A percentile compares a stretch with the other conserved stretches of the same genome.
phyloP scores from a whole-genome alignment of 495 filamentous ascomycete genomes.

The Trichocladium antarcticum region DNA sequence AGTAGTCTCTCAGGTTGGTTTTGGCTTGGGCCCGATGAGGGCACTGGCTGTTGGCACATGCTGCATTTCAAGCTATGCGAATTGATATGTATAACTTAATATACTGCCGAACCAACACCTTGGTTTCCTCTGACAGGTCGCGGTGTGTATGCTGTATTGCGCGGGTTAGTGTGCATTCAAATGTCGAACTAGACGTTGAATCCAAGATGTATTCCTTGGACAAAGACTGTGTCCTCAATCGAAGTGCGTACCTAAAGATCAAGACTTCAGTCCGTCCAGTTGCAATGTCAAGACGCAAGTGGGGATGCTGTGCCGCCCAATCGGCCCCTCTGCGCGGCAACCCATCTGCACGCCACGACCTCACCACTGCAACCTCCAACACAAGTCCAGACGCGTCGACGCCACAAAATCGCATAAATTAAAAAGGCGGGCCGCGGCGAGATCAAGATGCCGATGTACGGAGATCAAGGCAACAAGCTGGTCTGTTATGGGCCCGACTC shows the following conservation, averaged over 20 bases:
- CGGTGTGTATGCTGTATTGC: too few species aligned
- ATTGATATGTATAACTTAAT: too few species aligned
- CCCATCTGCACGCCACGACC: constrained; percentile 6
- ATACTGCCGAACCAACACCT: too few species aligned
- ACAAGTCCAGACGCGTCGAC: neutral
- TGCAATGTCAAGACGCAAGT: neutral
- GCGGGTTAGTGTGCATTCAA: too few species aligned
- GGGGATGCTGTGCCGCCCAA: neutral
- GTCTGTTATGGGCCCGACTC: constrained; percentile 31
- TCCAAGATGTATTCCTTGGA: too few species aligned
- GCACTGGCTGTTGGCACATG: too few species aligned
- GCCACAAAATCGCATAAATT: neutral
- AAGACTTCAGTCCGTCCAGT: neutral
- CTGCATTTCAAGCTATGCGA: too few species aligned
- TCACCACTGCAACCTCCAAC: neutral
- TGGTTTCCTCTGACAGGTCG: too few species aligned
- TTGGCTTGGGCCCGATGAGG: too few species aligned
- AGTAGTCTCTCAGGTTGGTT: neutral
- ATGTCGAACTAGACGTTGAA: neutral
- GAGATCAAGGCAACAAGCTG: constrained; percentile 79
- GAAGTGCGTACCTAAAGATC: neutral
- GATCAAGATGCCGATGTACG: constrained; percentile 60
- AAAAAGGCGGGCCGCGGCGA: neutral
- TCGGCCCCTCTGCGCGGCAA: neutral
- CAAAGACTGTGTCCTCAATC: too few species aligned